Base-by-base conservation (phyloP, 805 yeast species). In the Saccharomycopsis sp. region DNA sequence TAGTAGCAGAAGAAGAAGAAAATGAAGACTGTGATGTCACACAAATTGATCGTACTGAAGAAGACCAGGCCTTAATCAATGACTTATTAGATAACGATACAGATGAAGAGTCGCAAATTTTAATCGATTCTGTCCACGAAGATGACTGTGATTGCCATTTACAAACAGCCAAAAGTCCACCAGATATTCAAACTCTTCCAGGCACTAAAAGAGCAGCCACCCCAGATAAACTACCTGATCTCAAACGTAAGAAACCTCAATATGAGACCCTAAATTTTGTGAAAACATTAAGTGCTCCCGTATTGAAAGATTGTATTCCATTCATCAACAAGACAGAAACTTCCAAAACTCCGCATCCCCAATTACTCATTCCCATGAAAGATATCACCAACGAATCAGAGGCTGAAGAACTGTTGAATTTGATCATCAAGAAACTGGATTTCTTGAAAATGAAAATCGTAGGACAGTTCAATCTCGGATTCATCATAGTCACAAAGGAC, bases 401-500 rank as follows among this genome's bases (percentile, higher is more conserved):
- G 25, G 3, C 34, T 2, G 34, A 50, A 50, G 53, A 50, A 23
- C 22, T 20, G 25, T 24, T 52, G n/a, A 47, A 50, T 34, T 72
- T 86, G 56, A 80, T 81, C 0, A 83, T 93, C 1, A 75, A 80
- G 7, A 93, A 92, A 67, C 65, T 74, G 0, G 97, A 94, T 65
- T 94, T 94, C 66, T 64, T 69, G 2, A 68, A 77, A 2, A 93
- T 94, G 98, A 70, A 78, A 47, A 73, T 94, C 12, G 81, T 93
- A 3, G 99, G 99, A 0, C 99, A 94, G 71, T 94, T 94, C 73
- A 94, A 94, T 69, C 72, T 87, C n/a, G 99, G 98, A 0, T 94
- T 94, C 65, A 89, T 94, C n/a, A 68, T 92, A 19, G 94, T 89
- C 0, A 78, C 81, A 1, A 75, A 84, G 55, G 70, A 71, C n/a